Evolutionary conservation across 225 moss, liverwort and hornwort genomes (phyloP).

Genomic region (Climacium dendroides): DNA sequence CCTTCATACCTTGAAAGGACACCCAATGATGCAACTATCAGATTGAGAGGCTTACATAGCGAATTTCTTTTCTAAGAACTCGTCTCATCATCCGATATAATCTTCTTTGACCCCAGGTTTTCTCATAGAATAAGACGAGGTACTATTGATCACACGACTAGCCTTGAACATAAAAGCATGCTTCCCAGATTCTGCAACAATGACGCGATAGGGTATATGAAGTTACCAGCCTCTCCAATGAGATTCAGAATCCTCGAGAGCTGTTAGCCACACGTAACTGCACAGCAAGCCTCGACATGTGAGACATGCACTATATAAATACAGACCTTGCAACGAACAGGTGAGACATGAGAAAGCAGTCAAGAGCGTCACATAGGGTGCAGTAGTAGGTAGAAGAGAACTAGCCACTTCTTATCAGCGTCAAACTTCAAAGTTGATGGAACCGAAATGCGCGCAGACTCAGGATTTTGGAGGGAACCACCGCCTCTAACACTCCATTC

Average conservation of each 20-base stretch:
- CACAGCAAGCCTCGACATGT: conserved; percentile 1
- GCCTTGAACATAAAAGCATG: neutral
- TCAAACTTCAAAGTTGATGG: conserved; percentile 75
- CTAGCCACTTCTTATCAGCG: conserved; percentile 57
- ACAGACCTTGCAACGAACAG: neutral
- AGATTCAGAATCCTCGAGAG: conserved; percentile 72
- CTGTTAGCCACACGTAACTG: conserved; percentile 94
- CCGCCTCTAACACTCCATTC: conserved; percentile 98
- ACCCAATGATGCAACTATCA: conserved; percentile 14
- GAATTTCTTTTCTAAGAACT: neutral
- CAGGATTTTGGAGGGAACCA: conserved; percentile 79
- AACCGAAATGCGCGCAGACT: conserved; percentile 93
- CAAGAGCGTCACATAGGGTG: neutral
- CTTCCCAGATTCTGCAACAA: neutral
- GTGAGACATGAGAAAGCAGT: neutral
- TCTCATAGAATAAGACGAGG: neutral
- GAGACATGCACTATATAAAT: neutral
- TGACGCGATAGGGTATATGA: neutral
- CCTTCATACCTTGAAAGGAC: conserved; percentile 84
- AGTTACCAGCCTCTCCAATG: conserved; percentile 98
- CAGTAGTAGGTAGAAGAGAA: neutral
- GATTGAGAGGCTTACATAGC: neutral
- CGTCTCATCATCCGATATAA: neutral
- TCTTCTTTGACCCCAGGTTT: neutral
- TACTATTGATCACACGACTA: neutral